A percentile compares a stretch with the other conserved stretches of the same genome.
Conservation (phyloP, 164 flowering plant genomes). For the Vitis rotundifolia region DNA sequence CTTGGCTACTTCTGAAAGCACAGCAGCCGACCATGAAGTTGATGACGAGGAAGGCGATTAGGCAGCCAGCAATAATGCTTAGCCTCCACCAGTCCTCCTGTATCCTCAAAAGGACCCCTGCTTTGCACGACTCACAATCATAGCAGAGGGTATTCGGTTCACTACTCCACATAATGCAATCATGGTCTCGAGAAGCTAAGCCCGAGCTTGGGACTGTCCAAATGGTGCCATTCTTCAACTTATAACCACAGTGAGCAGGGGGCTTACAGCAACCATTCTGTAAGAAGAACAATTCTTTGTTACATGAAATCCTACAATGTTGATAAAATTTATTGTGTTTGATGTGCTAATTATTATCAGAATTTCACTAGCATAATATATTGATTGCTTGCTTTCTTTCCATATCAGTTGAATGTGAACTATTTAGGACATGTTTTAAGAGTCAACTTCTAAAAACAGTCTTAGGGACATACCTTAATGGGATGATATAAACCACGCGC, state of each 20-base stretch:
- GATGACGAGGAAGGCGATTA: not conserved
- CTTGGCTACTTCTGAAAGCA: not conserved
- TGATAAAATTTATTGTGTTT: no score
- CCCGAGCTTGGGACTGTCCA: slow-evolving; percentile 28
- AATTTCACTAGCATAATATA: no score
- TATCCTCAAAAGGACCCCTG: not conserved
- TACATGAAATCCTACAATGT: not conserved
- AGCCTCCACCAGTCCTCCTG: not conserved
- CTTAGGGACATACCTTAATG: no score
- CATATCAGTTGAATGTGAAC: no score
- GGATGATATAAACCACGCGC: no score
- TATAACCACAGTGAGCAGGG: slow-evolving; percentile 24
- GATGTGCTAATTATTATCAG: no score
- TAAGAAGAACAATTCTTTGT: not conserved
- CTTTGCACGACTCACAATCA: not conserved
- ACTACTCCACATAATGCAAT: slow-evolving; percentile 33
- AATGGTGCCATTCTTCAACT: slow-evolving; percentile 18
- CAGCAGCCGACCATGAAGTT: not conserved
- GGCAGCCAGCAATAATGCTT: not conserved
- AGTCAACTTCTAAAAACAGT: no score
- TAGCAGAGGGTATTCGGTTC: slow-evolving; percentile 7
- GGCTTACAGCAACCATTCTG: slow-evolving; percentile 44
- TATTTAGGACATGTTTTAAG: no score
- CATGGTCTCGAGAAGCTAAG: slow-evolving; percentile 9
- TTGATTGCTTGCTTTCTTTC: no score